A percentile compares a stretch with the other conserved stretches of the same genome.
Evolutionary conservation across 345 rosid species (phyloP).

Genomic region (Eutrema japonicum): DNA sequence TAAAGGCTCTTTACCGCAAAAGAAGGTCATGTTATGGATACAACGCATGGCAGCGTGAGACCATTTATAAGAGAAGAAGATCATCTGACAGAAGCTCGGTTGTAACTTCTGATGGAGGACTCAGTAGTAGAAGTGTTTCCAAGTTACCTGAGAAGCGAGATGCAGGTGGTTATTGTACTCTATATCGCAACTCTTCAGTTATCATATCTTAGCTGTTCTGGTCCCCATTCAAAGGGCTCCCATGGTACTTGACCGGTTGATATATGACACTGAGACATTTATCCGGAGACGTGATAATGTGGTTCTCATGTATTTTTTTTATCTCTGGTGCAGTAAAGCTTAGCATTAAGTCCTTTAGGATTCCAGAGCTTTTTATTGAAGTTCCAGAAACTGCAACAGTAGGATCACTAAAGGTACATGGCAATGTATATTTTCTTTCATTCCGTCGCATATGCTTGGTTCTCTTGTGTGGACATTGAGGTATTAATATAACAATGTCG

Average conservation of each 20-base stretch:
- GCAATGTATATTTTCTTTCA: conserved; percentile 10
- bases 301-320: conserved; percentile 38
- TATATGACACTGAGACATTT: conserved; percentile 20
- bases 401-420: conserved; percentile 49
- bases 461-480: conserved; percentile 21
- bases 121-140: conserved; percentile 82
- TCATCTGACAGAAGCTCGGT: conserved; percentile 58
- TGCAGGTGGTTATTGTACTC: conserved; percentile 39
- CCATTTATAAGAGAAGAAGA: conserved; percentile 67
- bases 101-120: conserved; percentile 75
- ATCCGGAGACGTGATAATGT: conserved; percentile 13
- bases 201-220: conserved; percentile 25
- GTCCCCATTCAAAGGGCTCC: conserved; percentile 60
- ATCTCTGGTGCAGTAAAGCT: conserved; percentile 76
- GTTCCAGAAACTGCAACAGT: conserved; percentile 84
- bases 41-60: conserved; percentile 53
- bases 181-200: conserved; percentile 10
- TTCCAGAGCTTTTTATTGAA: conserved; percentile 90
- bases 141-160: conserved; percentile 63
- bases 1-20: conserved; percentile 59
- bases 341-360: conserved; percentile 88
- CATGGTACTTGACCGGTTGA: conserved; percentile 52
- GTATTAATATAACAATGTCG: conserved; percentile 7
- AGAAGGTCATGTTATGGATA: conserved; percentile 59
- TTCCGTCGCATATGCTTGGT: conserved; percentile 12